A percentile compares a stretch with the other conserved stretches of the same genome.
These are phyloP conservation scores for Botrytis paeoniae DNA, from an alignment of 2,329 filamentous ascomycete genomes.

Conservation along the genomic window DNA sequence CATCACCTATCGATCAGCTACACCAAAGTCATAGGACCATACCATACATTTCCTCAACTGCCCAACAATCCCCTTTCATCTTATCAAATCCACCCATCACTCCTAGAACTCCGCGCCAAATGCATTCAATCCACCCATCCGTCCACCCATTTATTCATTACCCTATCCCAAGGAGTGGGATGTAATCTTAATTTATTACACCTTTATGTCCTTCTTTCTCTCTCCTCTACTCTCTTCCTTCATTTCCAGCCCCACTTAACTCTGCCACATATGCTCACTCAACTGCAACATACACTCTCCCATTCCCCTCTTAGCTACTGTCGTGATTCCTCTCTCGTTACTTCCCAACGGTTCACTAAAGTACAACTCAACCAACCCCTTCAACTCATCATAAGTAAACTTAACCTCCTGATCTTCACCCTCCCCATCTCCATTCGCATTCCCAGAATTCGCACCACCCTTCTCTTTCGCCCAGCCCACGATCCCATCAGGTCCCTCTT, in stretches of 20 bases:
- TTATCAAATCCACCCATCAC: neutral
- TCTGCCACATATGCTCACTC: conserved; percentile 70
- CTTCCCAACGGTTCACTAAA: conserved; percentile 66
- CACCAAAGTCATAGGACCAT: neutral
- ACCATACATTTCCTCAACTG: neutral
- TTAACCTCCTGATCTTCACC: conserved; percentile 43
- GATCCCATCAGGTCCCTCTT: conserved; percentile 61
- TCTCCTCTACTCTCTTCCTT: no score
- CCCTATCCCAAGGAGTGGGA: neutral
- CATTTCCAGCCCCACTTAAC: conserved; percentile 21
- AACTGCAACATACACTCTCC: conserved; percentile 67
- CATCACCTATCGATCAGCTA: neutral
- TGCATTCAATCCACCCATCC: neutral
- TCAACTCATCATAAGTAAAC: conserved; percentile 66
- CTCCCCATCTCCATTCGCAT: conserved; percentile 51
- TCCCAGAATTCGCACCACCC: conserved; percentile 18
- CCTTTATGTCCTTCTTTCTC: neutral
- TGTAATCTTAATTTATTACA: neutral
- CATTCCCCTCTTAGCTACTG: conserved; percentile 65
- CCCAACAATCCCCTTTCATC: neutral
- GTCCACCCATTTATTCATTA: neutral
- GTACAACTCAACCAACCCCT: conserved; percentile 62
- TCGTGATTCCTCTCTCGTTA: conserved; percentile 63
- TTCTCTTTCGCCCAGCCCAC: conserved; percentile 54
- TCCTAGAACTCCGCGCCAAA: conserved; percentile 9